Evolutionary conservation across 495 filamentous ascomycete species (phyloP), one percentile per base, ranked within the genome.

Genomic region (Trichoderma erinaceum): DNA sequence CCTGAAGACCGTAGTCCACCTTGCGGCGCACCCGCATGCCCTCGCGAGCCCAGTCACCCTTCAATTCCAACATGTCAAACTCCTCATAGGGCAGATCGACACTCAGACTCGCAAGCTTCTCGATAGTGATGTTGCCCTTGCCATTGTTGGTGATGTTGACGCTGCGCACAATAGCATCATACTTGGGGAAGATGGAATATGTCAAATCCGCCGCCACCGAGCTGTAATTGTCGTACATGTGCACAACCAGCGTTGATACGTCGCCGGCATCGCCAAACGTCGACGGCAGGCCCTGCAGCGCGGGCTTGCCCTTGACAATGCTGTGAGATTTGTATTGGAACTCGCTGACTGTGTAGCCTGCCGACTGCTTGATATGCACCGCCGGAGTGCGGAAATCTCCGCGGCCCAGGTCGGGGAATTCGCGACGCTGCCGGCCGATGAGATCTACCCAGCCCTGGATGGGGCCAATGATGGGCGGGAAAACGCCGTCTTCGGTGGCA

Each of bases 361-460:
- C 77, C 0, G 70, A 67, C 69, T 86, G 82, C 23, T 77, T 75
- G 67, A 86, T 81, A 27, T 83, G 79, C 44, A 85, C 77, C 0
- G 84, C 84, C n/a, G 84, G 84, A 4, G 80, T 73, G 13, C 84
- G 80, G 65, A 82, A 85, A 70, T 86, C 84, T 16, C 84, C 83
- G 29, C 83, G 78, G 0, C 84, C 84, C 41, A 82, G 78, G 63
- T 86, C 84, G 3, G 84, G 84, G 63, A 86, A 85, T 70, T 86
- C 84, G 11, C 84, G 80, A 4, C 83, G 81, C 7, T 77, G 71
- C 63, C 82, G 80, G 12, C 79, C 80, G n/a, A 77, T 72, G 18
- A 71, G 73, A 8, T 77, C 76, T 23, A 75, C 75, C 83, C 84
- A 86, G 46, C 84, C 84, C 35, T 78, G 76, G 21, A 78, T 76